Percentiles rank a stretch among this genome's conserved stretches.
Evolutionary conservation across 73 alveolate species (phyloP).

Genomic region (Breviolum minutum): DNA sequence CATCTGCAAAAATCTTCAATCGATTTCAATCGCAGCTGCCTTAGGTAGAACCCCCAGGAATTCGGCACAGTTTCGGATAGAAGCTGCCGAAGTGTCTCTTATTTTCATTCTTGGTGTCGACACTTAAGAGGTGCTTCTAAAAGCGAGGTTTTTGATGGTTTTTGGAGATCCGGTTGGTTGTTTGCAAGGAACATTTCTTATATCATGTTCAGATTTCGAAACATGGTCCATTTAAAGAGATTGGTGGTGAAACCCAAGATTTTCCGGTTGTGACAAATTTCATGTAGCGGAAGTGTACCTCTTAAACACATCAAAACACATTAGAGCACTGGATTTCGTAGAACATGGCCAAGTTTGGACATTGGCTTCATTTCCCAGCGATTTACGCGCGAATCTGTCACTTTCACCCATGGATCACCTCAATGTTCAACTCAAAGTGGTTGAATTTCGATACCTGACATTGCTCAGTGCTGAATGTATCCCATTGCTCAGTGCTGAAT

Average conservation of each 20-base stretch:
- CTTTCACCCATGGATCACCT: background rate
- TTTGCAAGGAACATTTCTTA: background rate
- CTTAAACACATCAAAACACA: background rate
- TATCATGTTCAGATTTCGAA: background rate
- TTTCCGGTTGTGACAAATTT: background rate
- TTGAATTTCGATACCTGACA: background rate
- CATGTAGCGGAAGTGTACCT: background rate
- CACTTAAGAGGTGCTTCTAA: background rate
- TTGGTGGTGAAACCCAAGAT: background rate
- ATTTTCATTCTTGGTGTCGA: background rate
- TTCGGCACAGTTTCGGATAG: slow-evolving; percentile 34
- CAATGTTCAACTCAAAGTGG: slow-evolving; percentile 36
- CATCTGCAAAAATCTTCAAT: background rate
- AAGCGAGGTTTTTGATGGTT: background rate
- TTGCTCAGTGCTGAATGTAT: background rate
- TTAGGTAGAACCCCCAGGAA: background rate
- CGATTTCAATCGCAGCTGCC: background rate
- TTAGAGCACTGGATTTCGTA: background rate
- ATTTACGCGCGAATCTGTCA: no score
- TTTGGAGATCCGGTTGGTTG: background rate
- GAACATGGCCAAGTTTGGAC: background rate
- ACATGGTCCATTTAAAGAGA: background rate
- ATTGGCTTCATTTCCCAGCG: no score
- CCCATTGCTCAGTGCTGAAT: background rate
- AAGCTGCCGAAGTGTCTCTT: background rate